Conservation (phyloP, 75 land plant species). For the Adiantum capillusveneris region DNA sequence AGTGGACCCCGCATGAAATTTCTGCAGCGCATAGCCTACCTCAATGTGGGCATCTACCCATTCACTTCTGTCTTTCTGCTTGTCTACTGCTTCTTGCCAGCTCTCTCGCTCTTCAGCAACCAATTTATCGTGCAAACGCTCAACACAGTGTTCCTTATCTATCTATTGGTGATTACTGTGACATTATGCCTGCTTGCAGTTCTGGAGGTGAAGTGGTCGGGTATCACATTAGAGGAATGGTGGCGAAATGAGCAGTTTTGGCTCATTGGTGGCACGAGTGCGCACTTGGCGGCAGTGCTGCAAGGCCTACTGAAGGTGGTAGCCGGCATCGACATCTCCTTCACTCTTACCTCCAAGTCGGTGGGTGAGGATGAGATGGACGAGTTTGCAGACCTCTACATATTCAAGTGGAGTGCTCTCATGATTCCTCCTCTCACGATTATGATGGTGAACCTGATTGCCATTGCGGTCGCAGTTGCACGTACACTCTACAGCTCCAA, state of each 20-base stretch:
- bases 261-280: conserved; percentile 82
- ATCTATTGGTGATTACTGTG: conserved; percentile 32
- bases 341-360: conserved; percentile 64
- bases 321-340: conserved; percentile 60
- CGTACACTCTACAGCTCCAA: conserved; percentile 46
- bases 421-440: conserved; percentile 56
- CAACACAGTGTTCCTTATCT: conserved; percentile 13
- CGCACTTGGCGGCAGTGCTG: conserved; percentile 54
- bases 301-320: conserved; percentile 63
- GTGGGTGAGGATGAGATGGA: conserved; percentile 46
- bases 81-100: conserved; percentile 61
- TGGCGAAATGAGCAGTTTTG: conserved; percentile 62
- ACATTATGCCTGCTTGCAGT: conserved; percentile 40
- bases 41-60: conserved; percentile 65
- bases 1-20: conserved; percentile 44
- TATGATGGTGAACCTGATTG: conserved; percentile 54
- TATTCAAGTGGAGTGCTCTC: conserved; percentile 50
- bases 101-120: conserved; percentile 55
- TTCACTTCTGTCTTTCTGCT: conserved; percentile 58
- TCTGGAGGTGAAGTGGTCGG: conserved; percentile 62
- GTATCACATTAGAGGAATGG: conserved; percentile 56
- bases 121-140: conserved; percentile 58
- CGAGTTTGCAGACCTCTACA: conserved; percentile 55
- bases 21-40: conserved; percentile 53
- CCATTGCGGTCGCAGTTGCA: conserved; percentile 41